A percentile compares a stretch with the other conserved stretches of the same genome.
Evolutionary conservation across 768 basidiomycete genomes (phyloP).

Genomic region (Suillus hirtellus): DNA sequence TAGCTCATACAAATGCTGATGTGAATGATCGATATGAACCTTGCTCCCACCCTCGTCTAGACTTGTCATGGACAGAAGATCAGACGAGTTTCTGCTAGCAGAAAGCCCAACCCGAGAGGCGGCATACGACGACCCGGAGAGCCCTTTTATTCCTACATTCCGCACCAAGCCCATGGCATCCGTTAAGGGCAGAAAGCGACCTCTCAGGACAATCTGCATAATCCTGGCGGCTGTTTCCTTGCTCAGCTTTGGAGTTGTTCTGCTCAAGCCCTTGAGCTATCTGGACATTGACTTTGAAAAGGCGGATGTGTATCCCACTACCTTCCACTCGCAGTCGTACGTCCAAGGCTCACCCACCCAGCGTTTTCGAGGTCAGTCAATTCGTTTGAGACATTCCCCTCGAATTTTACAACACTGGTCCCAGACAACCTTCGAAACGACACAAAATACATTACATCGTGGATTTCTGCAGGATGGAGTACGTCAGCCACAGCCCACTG

Average conservation of each 20-base stretch:
- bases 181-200: neutral
- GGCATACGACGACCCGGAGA: slow-evolving; percentile 9
- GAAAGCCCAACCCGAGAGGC: neutral
- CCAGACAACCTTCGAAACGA: slow-evolving; percentile 64
- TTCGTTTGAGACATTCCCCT: neutral
- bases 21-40: neutral
- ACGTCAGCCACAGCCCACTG: slow-evolving; percentile 26
- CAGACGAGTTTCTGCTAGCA: slow-evolving; percentile 9
- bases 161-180: neutral
- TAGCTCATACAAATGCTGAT: slow-evolving; percentile 1
- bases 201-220: slow-evolving; percentile 6
- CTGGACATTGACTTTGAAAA: neutral
- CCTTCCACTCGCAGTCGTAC: slow-evolving; percentile 12
- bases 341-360: slow-evolving; percentile 52
- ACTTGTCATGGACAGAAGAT: slow-evolving; percentile 11
- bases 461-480: slow-evolving; percentile 82
- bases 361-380: slow-evolving; percentile 52
- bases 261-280: slow-evolving; percentile 7
- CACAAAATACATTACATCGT: slow-evolving; percentile 68
- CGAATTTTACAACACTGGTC: neutral
- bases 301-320: neutral
- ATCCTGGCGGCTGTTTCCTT: slow-evolving; percentile 33
- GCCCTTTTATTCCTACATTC: slow-evolving; percentile 10
- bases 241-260: slow-evolving; percentile 14
- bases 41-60: slow-evolving; percentile 5